Conservation (phyloP, 257 asterid species). For the Fraxinus anomala region DNA sequence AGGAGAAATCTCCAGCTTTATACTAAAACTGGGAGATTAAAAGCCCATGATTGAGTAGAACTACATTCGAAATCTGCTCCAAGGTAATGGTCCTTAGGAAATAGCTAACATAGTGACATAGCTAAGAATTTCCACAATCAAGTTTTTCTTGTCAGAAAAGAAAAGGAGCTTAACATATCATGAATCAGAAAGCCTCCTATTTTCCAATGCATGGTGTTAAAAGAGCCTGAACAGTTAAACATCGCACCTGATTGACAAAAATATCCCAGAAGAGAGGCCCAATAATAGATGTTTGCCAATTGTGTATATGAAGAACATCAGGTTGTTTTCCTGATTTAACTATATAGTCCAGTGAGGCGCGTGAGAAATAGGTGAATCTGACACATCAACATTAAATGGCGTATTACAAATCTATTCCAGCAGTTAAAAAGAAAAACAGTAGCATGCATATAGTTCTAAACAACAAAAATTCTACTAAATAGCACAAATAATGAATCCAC, state of each 20-base stretch:
- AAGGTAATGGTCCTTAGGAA: not conserved
- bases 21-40: constrained; percentile 1
- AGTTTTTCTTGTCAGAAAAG: constrained; percentile 2
- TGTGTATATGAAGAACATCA: constrained; percentile 83
- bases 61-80: constrained; percentile 3
- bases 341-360: constrained; percentile 83
- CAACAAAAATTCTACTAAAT: not conserved
- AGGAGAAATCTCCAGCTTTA: constrained; percentile 21
- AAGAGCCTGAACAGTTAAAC: constrained; percentile 18
- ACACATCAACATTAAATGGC: constrained; percentile 30
- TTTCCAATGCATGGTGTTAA: not conserved
- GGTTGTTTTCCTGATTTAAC: constrained; percentile 77
- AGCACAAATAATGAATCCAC: not conserved
- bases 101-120: constrained; percentile 8
- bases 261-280: constrained; percentile 90
- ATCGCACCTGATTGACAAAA: constrained; percentile 70
- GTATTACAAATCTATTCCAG: constrained; percentile 1
- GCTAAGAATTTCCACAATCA: not conserved
- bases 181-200: not conserved
- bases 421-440: constrained; percentile 11
- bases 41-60: constrained; percentile 1
- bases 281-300: constrained; percentile 83
- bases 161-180: constrained; percentile 11
- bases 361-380: constrained; percentile 88
- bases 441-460: constrained; percentile 17